A percentile compares a stretch with the other conserved stretches of the same genome.
Evolutionary conservation across 257 asterid species (phyloP).

Genomic region (Nicotiana undulata): DNA sequence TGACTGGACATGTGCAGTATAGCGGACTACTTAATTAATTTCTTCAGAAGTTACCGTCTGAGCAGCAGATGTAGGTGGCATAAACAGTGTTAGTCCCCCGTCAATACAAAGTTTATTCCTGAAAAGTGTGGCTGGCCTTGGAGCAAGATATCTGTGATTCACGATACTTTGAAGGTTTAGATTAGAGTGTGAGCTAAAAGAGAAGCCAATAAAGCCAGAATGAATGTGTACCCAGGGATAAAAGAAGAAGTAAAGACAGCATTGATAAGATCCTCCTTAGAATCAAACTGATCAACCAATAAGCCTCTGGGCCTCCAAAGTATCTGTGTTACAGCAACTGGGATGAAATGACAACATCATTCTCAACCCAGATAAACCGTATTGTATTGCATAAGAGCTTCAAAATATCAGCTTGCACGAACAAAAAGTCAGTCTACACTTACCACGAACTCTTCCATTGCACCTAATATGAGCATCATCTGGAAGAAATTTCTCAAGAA

Average conservation of each 20-base stretch:
- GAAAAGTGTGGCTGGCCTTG: constrained; percentile 87
- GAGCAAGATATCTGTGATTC: constrained; percentile 81
- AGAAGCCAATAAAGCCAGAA: neutral
- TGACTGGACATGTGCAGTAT: neutral
- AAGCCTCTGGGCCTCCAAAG: constrained; percentile 95
- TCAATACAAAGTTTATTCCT: constrained; percentile 78
- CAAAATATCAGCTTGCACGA: constrained; percentile 14
- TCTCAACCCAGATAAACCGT: neutral
- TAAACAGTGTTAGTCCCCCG: constrained; percentile 88
- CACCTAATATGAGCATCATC: constrained; percentile 77
- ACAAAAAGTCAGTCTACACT: constrained; percentile 20
- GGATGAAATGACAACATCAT: constrained; percentile 23
- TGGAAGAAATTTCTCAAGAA: constrained; percentile 62
- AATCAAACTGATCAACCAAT: constrained; percentile 86
- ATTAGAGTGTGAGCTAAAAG: constrained; percentile 3
- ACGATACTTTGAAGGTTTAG: constrained; percentile 10
- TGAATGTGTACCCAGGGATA: constrained; percentile 68
- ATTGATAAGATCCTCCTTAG: constrained; percentile 83
- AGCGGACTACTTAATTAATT: neutral
- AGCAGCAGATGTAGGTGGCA: constrained; percentile 96
- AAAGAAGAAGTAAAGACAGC: constrained; percentile 94
- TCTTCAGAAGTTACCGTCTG: constrained; percentile 43
- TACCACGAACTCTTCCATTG: constrained; percentile 95
- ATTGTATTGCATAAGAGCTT: neutral
- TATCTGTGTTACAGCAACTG: constrained; percentile 93